Percentiles rank a stretch among this genome's conserved stretches.
Conservation (phyloP, 1,139 yeast species). For the Candida albicans region DNA sequence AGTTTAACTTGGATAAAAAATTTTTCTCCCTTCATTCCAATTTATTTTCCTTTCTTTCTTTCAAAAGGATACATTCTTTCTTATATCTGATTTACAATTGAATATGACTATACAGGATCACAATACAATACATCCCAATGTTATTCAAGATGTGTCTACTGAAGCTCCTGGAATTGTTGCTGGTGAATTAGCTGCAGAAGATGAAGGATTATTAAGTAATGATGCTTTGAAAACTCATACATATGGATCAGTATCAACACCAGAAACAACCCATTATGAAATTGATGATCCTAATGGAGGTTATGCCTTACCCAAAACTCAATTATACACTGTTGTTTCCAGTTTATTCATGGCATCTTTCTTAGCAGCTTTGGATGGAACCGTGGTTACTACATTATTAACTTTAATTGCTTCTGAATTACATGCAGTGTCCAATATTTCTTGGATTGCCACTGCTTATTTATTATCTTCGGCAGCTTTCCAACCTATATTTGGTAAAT, state of each 20-base stretch:
- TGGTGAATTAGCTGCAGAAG: constrained; percentile 47
- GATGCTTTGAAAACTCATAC: constrained; percentile 11
- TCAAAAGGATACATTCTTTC: background rate
- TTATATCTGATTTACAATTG: background rate
- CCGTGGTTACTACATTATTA: constrained; percentile 46
- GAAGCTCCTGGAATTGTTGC: constrained; percentile 51
- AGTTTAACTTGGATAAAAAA: too few relatives aligned
- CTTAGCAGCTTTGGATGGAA: constrained; percentile 46
- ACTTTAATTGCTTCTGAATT: constrained; percentile 46
- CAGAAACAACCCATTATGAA: constrained; percentile 9
- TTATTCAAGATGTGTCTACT: constrained; percentile 37
- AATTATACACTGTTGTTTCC: constrained; percentile 32
- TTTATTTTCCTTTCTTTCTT: background rate
- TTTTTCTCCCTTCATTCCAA: too few relatives aligned
- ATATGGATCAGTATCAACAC: constrained; percentile 13
- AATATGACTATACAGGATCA: constrained; percentile 1
- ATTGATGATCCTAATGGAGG: constrained; percentile 23
- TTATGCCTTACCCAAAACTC: constrained; percentile 34
- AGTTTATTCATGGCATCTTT: constrained; percentile 40
- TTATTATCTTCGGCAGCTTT: constrained; percentile 46
- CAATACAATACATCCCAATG: constrained; percentile 23
- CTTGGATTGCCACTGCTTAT: constrained; percentile 51
- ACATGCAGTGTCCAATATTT: constrained; percentile 38
- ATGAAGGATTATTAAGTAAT: constrained; percentile 22
- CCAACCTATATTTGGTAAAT: constrained; percentile 78